These are phyloP conservation scores for Phialemonium atrogriseum DNA, from an alignment of 2,329 filamentous ascomycete genomes.

Conservation along the genomic window DNA sequence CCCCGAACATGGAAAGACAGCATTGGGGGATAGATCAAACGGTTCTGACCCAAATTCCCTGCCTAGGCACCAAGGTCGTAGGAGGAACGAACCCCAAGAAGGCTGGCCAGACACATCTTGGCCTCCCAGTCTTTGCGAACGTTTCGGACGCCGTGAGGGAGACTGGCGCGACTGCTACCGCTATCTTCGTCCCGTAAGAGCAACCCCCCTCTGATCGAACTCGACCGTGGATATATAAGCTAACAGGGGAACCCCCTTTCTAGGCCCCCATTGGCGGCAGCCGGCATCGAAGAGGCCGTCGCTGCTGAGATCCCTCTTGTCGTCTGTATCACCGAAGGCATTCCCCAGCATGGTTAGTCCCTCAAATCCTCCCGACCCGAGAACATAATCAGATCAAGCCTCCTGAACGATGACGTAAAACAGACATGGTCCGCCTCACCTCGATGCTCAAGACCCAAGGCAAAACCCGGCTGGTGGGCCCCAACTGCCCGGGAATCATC, in stretches of 20 bases:
- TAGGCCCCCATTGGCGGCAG: constrained; percentile 83
- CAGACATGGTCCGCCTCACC: constrained; percentile 98
- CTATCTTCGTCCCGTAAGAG: constrained; percentile 88
- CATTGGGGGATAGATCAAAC: constrained; percentile 1
- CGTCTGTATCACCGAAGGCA: constrained; percentile 97
- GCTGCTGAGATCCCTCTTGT: constrained; percentile 87
- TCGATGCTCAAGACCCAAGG: constrained; percentile 94
- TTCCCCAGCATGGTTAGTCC: constrained; percentile 82
- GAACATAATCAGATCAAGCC: constrained; percentile 7
- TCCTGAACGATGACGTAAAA: constrained; percentile 7
- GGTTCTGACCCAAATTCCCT: constrained; percentile 4
- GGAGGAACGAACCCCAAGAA: constrained; percentile 99
- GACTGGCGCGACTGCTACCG: constrained; percentile 83
- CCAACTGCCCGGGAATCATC: constrained; percentile 98
- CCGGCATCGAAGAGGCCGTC: constrained; percentile 95
- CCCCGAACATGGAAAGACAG: not conserved
- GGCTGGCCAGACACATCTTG: constrained; percentile 83
- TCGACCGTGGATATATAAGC: constrained; percentile 9
- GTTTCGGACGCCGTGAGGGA: constrained; percentile 83
- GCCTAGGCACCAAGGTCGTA: constrained; percentile 84
- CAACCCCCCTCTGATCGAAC: constrained; percentile 53
- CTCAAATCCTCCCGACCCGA: constrained; percentile 3
- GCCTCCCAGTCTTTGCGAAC: constrained; percentile 84
- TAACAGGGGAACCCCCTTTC: constrained; percentile 1
- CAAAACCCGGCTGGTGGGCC: constrained; percentile 94